phyloP scores from a whole-genome alignment of 129 eudicot genomes.

The Kitagawia praeruptora region DNA sequence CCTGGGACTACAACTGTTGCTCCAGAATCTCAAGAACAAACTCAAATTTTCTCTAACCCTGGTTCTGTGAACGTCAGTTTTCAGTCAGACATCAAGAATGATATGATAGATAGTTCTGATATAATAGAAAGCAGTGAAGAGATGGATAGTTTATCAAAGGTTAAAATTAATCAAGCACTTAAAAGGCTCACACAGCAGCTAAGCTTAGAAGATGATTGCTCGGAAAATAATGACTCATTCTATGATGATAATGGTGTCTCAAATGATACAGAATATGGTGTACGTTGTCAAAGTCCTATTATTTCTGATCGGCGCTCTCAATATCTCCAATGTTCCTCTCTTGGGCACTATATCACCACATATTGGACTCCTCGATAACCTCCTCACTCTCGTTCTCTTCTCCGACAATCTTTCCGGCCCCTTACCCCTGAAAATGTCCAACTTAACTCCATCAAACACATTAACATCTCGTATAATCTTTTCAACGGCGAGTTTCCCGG shows the following conservation, averaged over 20 bases:
- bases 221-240: constrained; percentile 28
- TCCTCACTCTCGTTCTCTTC: too few species aligned
- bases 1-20: constrained; percentile 33
- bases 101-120: constrained; percentile 35
- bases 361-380: too few species aligned
- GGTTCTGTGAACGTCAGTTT: constrained; percentile 64
- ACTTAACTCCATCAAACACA: too few species aligned
- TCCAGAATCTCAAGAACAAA: constrained; percentile 40
- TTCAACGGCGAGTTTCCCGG: too few species aligned
- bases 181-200: constrained; percentile 60
- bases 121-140: constrained; percentile 27
- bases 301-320: constrained; percentile 17
- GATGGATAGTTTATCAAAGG: constrained; percentile 27
- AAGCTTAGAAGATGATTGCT: constrained; percentile 68
- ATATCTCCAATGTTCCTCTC: too few species aligned
- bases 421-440: too few species aligned
- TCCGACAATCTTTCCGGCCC: too few species aligned
- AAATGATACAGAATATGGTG: constrained; percentile 32
- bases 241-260: constrained; percentile 33
- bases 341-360: too few species aligned
- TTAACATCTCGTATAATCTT: too few species aligned
- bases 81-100: constrained; percentile 30
- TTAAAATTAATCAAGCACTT: constrained; percentile 51
- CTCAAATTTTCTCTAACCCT: constrained; percentile 53
- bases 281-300: constrained; percentile 22